Conservation (phyloP, 2,329 filamentous ascomycete species). For the Colletotrichum phormii region DNA sequence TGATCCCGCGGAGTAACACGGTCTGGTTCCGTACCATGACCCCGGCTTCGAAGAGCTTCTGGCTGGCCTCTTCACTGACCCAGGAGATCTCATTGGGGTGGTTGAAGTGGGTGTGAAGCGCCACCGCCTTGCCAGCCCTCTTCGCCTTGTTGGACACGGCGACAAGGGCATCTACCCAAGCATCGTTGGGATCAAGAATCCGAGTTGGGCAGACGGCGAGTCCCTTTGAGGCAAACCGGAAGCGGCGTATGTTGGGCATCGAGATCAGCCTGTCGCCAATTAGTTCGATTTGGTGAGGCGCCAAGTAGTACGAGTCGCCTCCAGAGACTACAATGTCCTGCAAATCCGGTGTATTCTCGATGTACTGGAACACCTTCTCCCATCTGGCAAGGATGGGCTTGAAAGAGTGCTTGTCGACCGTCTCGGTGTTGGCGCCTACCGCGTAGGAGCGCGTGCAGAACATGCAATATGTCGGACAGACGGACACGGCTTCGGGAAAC, state of each 20-base stretch:
- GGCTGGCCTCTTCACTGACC: conserved; percentile 64
- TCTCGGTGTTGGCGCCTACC: conserved; percentile 66
- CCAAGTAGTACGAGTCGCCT: conserved; percentile 70
- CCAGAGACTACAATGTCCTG: conserved; percentile 73
- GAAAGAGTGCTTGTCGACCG: conserved; percentile 58
- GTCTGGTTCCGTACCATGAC: conserved; percentile 68
- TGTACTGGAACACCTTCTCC: conserved; percentile 68
- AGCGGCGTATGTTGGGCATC: conserved; percentile 68
- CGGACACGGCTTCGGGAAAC: conserved; percentile 59
- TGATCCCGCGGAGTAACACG: conserved; percentile 69
- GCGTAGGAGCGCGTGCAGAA: conserved; percentile 72
- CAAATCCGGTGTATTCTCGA: conserved; percentile 60
- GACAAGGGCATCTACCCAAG: conserved; percentile 65
- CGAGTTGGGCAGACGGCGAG: conserved; percentile 69
- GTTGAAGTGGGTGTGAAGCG: conserved; percentile 75
- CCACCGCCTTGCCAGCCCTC: conserved; percentile 67
- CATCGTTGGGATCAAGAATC: conserved; percentile 62
- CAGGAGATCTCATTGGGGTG: conserved; percentile 72
- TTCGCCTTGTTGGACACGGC: conserved; percentile 62
- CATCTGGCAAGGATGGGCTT: conserved; percentile 58
- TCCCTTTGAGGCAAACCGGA: conserved; percentile 73
- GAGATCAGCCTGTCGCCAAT: conserved; percentile 67
- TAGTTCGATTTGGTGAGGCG: conserved; percentile 60
- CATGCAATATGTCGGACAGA: conserved; percentile 72
- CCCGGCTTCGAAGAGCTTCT: conserved; percentile 59